phyloP scores from a whole-genome alignment of 257 asterid genomes.

The Solanum tacnaense region DNA sequence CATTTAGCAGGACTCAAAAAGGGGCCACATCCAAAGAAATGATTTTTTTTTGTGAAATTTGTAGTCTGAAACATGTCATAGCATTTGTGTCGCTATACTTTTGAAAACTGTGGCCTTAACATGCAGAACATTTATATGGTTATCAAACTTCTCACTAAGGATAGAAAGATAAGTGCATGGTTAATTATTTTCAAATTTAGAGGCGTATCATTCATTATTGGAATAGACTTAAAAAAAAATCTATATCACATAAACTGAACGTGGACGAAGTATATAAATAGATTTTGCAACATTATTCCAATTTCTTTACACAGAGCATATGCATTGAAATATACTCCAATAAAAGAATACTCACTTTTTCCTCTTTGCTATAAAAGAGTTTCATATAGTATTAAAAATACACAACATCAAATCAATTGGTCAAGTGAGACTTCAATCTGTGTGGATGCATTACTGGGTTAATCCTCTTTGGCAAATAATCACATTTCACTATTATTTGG shows the following conservation, averaged over 20 bases:
- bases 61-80: background rate
- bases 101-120: background rate
- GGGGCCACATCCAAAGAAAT: background rate
- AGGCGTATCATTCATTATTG: background rate
- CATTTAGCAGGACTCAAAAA: fast-evolving
- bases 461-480: too few relatives aligned
- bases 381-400: too few relatives aligned
- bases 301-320: background rate
- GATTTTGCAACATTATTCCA: background rate
- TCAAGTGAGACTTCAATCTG: too few relatives aligned
- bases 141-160: background rate
- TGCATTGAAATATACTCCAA: background rate
- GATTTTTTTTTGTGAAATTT: background rate
- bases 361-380: too few relatives aligned
- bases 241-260: too few relatives aligned
- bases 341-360: too few relatives aligned
- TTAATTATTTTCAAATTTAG: background rate
- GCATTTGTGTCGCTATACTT: background rate
- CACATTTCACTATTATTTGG: too few relatives aligned
- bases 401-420: too few relatives aligned
- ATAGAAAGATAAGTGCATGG: background rate
- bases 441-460: too few relatives aligned
- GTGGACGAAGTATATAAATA: too few relatives aligned
- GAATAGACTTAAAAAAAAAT: background rate
- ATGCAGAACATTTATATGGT: background rate